A percentile compares a stretch with the other conserved stretches of the same genome.
Evolutionary conservation across 805 yeast species (phyloP).

Genomic region (Yamadazyma akitaensis): DNA sequence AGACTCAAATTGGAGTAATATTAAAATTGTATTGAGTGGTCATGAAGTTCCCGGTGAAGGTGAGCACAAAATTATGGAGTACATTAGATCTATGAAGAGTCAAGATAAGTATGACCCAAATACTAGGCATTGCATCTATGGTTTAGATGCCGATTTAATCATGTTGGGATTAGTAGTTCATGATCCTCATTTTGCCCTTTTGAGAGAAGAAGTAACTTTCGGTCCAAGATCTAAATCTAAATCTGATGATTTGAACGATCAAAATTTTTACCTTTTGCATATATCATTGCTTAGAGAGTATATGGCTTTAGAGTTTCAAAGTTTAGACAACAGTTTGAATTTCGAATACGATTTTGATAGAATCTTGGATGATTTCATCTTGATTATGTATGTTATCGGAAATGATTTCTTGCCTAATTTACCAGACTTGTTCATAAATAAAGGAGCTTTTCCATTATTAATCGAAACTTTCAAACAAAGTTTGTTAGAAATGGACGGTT

Average conservation of each 20-base stretch:
- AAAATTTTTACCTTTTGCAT: conserved; percentile 80
- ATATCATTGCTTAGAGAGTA: conserved; percentile 88
- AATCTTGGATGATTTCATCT: conserved; percentile 85
- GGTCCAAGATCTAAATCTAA: conserved; percentile 50
- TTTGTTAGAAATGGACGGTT: conserved; percentile 71
- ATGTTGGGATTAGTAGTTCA: conserved; percentile 90
- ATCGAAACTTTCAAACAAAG: conserved; percentile 84
- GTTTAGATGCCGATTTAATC: conserved; percentile 93
- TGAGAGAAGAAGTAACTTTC: conserved; percentile 94
- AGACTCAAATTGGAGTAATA: conserved; percentile 81
- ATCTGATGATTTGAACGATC: conserved; percentile 59
- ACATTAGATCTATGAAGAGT: conserved; percentile 75
- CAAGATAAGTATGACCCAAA: conserved; percentile 72
- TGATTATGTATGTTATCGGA: conserved; percentile 92
- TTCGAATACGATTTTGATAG: conserved; percentile 84
- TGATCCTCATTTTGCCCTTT: conserved; percentile 91
- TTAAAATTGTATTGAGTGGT: conserved; percentile 78
- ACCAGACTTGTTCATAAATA: conserved; percentile 89
- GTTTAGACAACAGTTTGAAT: conserved; percentile 56
- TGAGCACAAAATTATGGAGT: conserved; percentile 96
- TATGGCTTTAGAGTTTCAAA: conserved; percentile 77
- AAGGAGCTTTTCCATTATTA: conserved; percentile 94
- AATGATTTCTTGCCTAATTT: conserved; percentile 96
- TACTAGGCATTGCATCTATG: conserved; percentile 89
- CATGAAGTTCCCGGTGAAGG: conserved; percentile 99